Base-by-base conservation (phyloP, 176 grass and related monocot species). In the Hordeum marinum region DNA sequence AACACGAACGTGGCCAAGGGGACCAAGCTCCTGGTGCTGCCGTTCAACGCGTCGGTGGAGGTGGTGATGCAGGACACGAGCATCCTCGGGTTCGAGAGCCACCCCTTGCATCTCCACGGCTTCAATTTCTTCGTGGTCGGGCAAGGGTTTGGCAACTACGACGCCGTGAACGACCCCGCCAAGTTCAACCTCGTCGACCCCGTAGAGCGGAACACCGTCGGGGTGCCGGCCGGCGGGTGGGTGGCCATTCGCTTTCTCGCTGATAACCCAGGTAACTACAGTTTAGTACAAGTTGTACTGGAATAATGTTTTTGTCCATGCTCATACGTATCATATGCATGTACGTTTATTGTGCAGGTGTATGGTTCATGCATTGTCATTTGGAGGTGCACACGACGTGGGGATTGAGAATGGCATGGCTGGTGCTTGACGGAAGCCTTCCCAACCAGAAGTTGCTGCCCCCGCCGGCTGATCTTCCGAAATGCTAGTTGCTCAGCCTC, bases 31-130 rank as follows among this genome's bases (percentile, higher is more conserved):
- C 37, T 82, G 9, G 80, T 83, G 21, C 2, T 94, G 43, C 87
- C 87, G 2, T 94, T 52, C 72, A 85, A 82, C 85, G 2, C 91
- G 17, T 43, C 23, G 14, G 91, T 96, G 78, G 91, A 96, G 84
- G 72, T 93, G 8, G 89, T 96, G 73, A 87, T 96, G 89, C 94
- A 96, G 77, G 94, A 77, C 84, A 96, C 91, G 14, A 90, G 87
- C 79, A 84, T 93, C 36, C 79, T 89, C 42, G 91, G 91, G 57
- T 15, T 32, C 25, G 94, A 96, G 83, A 96, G 91, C 87, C 91
- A 96, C 89, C 94, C 94, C 3, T 78, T 96, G 41, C 94, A 96
- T 68, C 84, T 96, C 43, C 94, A 96, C 32, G 94, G 94, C 61
- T 93, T 77, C 89, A 96, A 96, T 68, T 96, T 90, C 91, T 96